Evolutionary conservation across 1,284 basidiomycete species (phyloP).

Genomic region (Ceratobasidium sp.): DNA sequence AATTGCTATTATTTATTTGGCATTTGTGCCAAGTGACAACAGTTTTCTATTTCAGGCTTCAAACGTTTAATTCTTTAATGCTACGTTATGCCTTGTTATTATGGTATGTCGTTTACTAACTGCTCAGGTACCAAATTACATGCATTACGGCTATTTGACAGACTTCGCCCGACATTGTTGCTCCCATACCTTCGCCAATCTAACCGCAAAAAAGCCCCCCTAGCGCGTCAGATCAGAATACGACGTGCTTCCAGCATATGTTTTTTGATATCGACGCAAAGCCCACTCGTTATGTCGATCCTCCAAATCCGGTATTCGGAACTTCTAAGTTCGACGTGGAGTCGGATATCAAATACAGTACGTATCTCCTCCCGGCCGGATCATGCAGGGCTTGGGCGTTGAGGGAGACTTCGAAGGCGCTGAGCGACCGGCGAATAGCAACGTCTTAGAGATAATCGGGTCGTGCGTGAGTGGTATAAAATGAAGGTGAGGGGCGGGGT

Average conservation of each 20-base stretch:
- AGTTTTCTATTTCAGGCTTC: too few relatives aligned
- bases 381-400: constrained; percentile 3
- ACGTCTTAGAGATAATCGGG: background rate
- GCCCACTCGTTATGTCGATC: constrained; percentile 5
- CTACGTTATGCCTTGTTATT: too few relatives aligned
- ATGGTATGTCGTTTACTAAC: background rate
- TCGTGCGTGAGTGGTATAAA: constrained; percentile 7
- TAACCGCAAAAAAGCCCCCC: background rate
- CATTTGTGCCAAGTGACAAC: too few relatives aligned
- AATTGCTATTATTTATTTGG: too few relatives aligned
- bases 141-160: constrained; percentile 7
- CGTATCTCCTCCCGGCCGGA: constrained; percentile 40
- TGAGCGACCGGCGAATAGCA: constrained; percentile 27
- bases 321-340: constrained; percentile 5
- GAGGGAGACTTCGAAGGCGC: background rate
- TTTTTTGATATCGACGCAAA: background rate
- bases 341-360: constrained; percentile 23
- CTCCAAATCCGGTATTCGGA: constrained; percentile 27
- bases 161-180: constrained; percentile 23
- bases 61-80: too few relatives aligned
- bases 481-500: background rate
- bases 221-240: background rate
- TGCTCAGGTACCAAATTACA: background rate
- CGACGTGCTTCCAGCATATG: background rate
- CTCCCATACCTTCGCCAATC: background rate